Evolutionary conservation across 139 green algal species (phyloP), one percentile per base, ranked within the genome.

Genomic region (Chlorella sp.): DNA sequence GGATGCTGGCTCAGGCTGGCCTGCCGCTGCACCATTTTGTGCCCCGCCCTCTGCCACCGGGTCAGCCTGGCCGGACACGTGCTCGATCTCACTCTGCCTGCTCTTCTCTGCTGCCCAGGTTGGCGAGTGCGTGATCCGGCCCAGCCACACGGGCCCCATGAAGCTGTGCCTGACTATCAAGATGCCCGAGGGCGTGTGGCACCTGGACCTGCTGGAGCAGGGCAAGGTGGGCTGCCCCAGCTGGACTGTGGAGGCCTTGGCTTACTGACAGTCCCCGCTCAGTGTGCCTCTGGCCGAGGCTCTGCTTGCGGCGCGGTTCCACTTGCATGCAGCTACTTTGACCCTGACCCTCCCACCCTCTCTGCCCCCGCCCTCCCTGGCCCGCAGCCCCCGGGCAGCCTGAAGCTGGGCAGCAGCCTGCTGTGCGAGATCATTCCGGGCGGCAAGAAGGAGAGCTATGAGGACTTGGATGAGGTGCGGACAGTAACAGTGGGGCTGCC

Each of bases 381-480:
- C 43, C 46, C 41, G 80, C 80, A 78, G 80, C 8, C 56, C 43
- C 3, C 41, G 9, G 34, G 73, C 34, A 79, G 43, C 64, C 17
- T 84, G 41, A 84, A 84, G 79, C 79, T 84, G 64, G 79, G 79
- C 64, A 76, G n/a, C 43, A n/a, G 36, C 22, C 79, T 84, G 64
- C 19, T 51, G 19, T 46, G 75, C 6, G 64, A 64, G 43, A 46
- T 22, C 17, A 34, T 38, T 24, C 43, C 64, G 38, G 76, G 54
- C n/a, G 43, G 32, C 64, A 75, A 48, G 64, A 64, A 64, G 14
- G 86, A 93, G 88, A 82, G 64, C 40, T 97, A 90, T 83, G 94
- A 97, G 28, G 94, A 97, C 68, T 83, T 97, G 56, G 94, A 97
- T 80, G 94, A 97, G 76, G 80, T 75, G 38, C 36, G 68, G 68